phyloP scores from a whole-genome alignment of 1,284 basidiomycete species.

The Tylopilus orsonianus region DNA sequence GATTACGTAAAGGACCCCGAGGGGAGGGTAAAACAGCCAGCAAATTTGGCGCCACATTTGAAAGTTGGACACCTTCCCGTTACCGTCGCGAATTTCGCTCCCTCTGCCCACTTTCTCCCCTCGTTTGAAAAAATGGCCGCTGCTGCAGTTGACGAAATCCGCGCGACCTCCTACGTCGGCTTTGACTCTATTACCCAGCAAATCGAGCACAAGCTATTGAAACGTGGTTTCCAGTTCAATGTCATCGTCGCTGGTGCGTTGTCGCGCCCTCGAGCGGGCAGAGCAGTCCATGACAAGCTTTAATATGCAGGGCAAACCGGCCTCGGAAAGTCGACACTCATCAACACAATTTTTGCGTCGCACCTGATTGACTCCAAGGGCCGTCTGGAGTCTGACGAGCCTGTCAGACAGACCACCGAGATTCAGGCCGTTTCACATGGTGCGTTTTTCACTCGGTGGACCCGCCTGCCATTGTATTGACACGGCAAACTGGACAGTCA shows the following conservation, averaged over 20 bases:
- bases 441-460: slow-evolving; percentile 42
- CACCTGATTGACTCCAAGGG: slow-evolving; percentile 99
- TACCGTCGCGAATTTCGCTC: slow-evolving; percentile 23
- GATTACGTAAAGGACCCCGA: slow-evolving; percentile 30
- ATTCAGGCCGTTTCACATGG: slow-evolving; percentile 95
- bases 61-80: slow-evolving; percentile 18
- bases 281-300: neutral
- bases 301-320: slow-evolving; percentile 83
- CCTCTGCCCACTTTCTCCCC: slow-evolving; percentile 17
- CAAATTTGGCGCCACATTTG: slow-evolving; percentile 35
- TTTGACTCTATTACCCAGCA: slow-evolving; percentile 96
- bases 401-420: slow-evolving; percentile 92
- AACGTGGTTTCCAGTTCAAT: slow-evolving; percentile 99
- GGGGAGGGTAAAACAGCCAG: slow-evolving; percentile 24
- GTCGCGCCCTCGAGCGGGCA: neutral
- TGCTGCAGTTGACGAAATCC: slow-evolving; percentile 68
- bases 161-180: slow-evolving; percentile 86
- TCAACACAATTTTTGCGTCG: slow-evolving; percentile 98
- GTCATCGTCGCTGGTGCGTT: slow-evolving; percentile 89
- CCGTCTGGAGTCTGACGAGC: slow-evolving; percentile 83
- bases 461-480: slow-evolving; percentile 6
- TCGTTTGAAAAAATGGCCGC: slow-evolving; percentile 40
- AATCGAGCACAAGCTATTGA: slow-evolving; percentile 99
- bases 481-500: slow-evolving; percentile 53
- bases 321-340: slow-evolving; percentile 96